Base-by-base conservation (phyloP, 23 red algal genomes). In the Gracilaria caudata region DNA sequence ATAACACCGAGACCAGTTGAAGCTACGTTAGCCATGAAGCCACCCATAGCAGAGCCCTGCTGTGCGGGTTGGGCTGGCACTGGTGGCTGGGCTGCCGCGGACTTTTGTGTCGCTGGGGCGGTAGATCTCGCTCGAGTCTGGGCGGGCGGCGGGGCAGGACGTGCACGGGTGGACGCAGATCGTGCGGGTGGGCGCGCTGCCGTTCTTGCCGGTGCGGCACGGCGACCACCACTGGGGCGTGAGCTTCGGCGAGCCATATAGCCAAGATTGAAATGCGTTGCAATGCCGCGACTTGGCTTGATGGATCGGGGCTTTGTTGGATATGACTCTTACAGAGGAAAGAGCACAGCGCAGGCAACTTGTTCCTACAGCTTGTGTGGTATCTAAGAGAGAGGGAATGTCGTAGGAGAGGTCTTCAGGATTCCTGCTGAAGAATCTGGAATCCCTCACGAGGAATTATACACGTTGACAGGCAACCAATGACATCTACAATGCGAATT, bases 21-120 rank as follows among this genome's bases (percentile, higher is more conserved):
- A 16, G 89, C 89, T 23, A 92, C 81, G 54, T 84, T 92, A 9
- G 89, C 89, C 89, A 92, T 92, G 35, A 92, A 92, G 0, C 89
- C 89, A 57, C 89, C 89, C 79, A 84, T 84, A 10, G 81, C 81
- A 29, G 89, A 92, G 26, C 82, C 82, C 55, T 64, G 71, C 66
- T 83, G 89, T 1, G 57, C 80, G n/a, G 89, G 77, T 29, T 59
- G 57, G 8, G 72, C 57, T 46, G 89, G 46, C 7, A 79, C 89
- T 25, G 89, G 89, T 47, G 89, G 89, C 34, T 63, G 70, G 35
- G 89, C 89, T n/a, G 78, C 64, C 11, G 89, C 51, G 4, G 78
- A 44, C 45, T 61, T 66, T 64, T 83, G 56, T 12, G 81, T 57
- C 8, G 89, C 79, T 38, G 89, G 89, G 44, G 74, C 85, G 43